phyloP scores from a whole-genome alignment of 2,329 filamentous ascomycete species.

The Thelonectria rubi region DNA sequence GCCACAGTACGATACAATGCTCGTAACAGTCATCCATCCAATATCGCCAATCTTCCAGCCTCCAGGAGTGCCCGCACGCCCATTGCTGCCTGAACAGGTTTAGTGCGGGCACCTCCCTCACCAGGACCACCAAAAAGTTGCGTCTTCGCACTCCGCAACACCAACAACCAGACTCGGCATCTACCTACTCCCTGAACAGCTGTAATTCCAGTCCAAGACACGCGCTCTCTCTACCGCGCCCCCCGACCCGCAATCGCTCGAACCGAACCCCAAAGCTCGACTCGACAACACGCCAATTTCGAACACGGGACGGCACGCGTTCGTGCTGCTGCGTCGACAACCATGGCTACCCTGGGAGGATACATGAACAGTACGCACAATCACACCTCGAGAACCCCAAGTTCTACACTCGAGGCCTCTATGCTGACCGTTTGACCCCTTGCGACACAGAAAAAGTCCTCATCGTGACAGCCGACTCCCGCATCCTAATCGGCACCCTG shows the following conservation, averaged over 20 bases:
- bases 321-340: constrained; percentile 19
- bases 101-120: constrained; percentile 29
- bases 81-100: constrained; percentile 28
- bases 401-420: constrained; percentile 7
- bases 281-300: neutral
- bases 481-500: constrained; percentile 84
- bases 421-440: constrained; percentile 1
- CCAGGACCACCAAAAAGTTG: constrained; percentile 41
- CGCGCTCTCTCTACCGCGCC: neutral
- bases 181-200: constrained; percentile 9
- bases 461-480: constrained; percentile 90
- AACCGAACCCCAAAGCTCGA: neutral
- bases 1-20: too few species aligned
- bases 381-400: constrained; percentile 9
- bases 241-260: neutral
- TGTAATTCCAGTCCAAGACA: neutral
- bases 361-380: constrained; percentile 54
- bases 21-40: too few species aligned
- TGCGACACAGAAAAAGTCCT: constrained; percentile 79
- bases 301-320: constrained; percentile 12
- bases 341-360: constrained; percentile 56
- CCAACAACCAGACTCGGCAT: neutral
- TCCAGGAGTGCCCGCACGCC: neutral
- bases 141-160: constrained; percentile 28
- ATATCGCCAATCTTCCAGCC: neutral